A percentile compares a stretch with the other conserved stretches of the same genome.
Evolutionary conservation across 257 asterid genomes (phyloP).

Genomic region (Scutellaria minor): DNA sequence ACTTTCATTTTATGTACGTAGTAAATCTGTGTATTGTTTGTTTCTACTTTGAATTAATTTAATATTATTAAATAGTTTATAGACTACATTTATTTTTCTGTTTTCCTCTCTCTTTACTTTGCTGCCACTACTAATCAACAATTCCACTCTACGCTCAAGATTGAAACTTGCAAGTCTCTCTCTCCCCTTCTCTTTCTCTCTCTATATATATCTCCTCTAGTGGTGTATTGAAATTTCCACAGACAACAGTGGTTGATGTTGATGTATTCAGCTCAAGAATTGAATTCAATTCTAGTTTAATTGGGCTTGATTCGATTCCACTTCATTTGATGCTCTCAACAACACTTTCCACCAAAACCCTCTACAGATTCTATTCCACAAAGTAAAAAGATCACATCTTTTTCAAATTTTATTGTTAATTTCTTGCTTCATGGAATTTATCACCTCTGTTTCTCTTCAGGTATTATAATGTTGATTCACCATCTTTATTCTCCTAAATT

Average conservation of each 20-base stretch:
- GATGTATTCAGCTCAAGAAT: slow-evolving; percentile 22
- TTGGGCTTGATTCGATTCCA: slow-evolving; percentile 37
- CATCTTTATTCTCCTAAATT: slow-evolving; percentile 18
- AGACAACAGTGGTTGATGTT: slow-evolving; percentile 29
- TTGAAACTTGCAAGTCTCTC: slow-evolving; percentile 45
- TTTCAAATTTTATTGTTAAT: background rate
- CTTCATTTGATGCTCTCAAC: slow-evolving; percentile 27
- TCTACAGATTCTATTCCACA: slow-evolving; percentile 42
- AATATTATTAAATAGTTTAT: background rate
- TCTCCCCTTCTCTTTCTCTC: slow-evolving; percentile 17
- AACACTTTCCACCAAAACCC: slow-evolving; percentile 39
- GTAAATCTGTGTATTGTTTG: slow-evolving; percentile 28
- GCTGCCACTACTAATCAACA: slow-evolving; percentile 44
- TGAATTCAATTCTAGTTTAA: slow-evolving; percentile 32
- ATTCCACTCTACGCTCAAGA: slow-evolving; percentile 49
- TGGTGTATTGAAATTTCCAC: slow-evolving; percentile 33
- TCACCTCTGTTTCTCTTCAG: slow-evolving; percentile 46
- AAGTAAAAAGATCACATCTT: slow-evolving; percentile 39
- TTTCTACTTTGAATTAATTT: background rate
- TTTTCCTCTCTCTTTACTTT: slow-evolving; percentile 20
- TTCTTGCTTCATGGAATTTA: slow-evolving; percentile 46
- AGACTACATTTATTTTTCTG: background rate
- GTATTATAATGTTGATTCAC: slow-evolving; percentile 41
- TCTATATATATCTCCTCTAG: slow-evolving; percentile 14
- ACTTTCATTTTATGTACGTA: background rate